Base-by-base conservation (phyloP, 1,139 yeast species). In the Kurtzmaniella quercitrusa region DNA sequence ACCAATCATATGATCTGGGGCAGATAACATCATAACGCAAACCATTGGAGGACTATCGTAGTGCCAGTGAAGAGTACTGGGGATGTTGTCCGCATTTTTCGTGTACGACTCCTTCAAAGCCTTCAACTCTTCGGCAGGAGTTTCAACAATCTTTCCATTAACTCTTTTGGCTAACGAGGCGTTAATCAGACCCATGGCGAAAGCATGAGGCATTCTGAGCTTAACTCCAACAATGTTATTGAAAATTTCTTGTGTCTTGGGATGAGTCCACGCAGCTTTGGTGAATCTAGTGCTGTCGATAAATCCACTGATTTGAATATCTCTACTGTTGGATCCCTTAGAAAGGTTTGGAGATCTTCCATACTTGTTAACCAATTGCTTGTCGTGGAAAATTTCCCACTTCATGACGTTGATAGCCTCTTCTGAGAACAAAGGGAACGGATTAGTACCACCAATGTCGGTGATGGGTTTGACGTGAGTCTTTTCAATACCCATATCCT, bases 21-120 rank as follows among this genome's bases (percentile, higher is more conserved):
- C 66, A 12, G 63, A 59, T 23, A 62, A 48, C 69, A 64, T 63
- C 38, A 63, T 52, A 9, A 63, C 68, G 48, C 66, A 61, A 4
- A 64, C 68, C 38, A 60, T 55, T 0, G 68, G 66, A 30, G 56
- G 59, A 30, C 64, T 56, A 47, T 64, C 68, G 43, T 60, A 52
- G 50, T 64, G 68, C 68, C 69, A 59, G 48, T 45, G 39, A 15
- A 52, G 49, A 8, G 45, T 40, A 3, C 50, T 38, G 14, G 38
- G 18, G 16, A 50, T 45, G 5, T 39, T 40, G n/a, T 45, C 51
- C 15, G 39, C 33, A 28, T 44, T 46, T 20, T 47, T 40, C 20
- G 50, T 53, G 33, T 49, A 48, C 30, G 47, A 41, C 12, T 33
- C 23, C 36, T 46, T 45, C 33, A 50, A 35, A 15, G 36, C 23